Conservation (phyloP, 106 monocot genomes). For the Apostasia ramifera region DNA sequence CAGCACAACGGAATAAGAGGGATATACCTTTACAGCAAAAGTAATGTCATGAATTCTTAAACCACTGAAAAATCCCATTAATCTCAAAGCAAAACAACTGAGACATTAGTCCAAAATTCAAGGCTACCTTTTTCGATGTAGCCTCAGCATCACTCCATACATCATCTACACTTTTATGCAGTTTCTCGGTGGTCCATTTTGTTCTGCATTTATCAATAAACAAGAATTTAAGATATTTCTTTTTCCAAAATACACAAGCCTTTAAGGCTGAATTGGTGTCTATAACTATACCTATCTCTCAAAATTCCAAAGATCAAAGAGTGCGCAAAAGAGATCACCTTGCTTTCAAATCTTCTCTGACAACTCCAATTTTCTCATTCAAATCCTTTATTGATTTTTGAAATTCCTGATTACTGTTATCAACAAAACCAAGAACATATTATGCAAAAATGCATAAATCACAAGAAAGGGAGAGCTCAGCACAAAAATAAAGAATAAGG, state of each 20-base stretch:
- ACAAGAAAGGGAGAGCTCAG: neutral
- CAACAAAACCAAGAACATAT: constrained; percentile 7
- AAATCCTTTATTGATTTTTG: constrained; percentile 82
- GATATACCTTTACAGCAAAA: neutral
- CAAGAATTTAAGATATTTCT: no score
- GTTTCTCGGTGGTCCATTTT: constrained; percentile 70
- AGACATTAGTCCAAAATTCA: neutral
- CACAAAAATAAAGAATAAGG: neutral
- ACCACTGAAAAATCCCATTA: neutral
- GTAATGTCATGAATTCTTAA: neutral
- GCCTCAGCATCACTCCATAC: constrained; percentile 83
- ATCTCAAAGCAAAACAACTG: neutral
- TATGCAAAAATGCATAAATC: neutral
- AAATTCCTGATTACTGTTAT: constrained; percentile 75
- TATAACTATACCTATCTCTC: neutral
- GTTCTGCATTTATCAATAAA: constrained; percentile 62
- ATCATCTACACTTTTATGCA: constrained; percentile 74
- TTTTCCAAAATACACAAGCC: no score
- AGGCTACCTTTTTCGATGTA: constrained; percentile 66
- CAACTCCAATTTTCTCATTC: constrained; percentile 79
- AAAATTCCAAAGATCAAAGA: constrained; percentile 2
- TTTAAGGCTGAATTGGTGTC: neutral
- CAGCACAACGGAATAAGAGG: neutral
- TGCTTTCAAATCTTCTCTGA: constrained; percentile 77
- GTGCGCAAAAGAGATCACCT: constrained; percentile 34